Base-by-base conservation (phyloP, 768 basidiomycete genomes). In the Cyclocybe cylindracea region DNA sequence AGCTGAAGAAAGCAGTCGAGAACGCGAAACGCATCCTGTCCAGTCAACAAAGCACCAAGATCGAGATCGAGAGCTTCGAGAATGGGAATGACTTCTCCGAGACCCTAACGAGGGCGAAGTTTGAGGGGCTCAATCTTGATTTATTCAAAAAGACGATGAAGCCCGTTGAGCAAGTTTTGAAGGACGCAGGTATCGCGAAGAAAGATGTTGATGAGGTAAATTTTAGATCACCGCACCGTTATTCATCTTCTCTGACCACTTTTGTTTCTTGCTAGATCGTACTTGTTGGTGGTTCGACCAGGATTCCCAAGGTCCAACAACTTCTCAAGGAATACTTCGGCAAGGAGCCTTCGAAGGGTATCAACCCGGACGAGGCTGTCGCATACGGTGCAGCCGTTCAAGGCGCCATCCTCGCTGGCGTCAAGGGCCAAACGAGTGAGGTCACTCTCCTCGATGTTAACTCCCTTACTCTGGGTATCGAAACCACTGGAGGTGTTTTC, bases 81-180 rank as follows among this genome's bases (percentile, higher is more conserved):
- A 71, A 73, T 56, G 88, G 89, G 51, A 86, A 87, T 61, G 89
- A 91, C 74, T 84, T 91, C 65, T 82, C 84, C 43, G 88, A 89
- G 76, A 85, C 84, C 7, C 75, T 91, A 45, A 91, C 89, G 14
- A 78, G 89, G 43, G 88, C 87, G 69, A 89, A 90, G 72, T 91
- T 92, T n/a, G n/a, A 91, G 74, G 87, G 91, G 69, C 76, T 91
- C 61, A 91, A 89, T 76, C 78, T 85, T 70, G 89, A 90, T 61
- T 77, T 92, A 24, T 91, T 92, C 82, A 75, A 83, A 59, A 86
- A 86, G 79, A 91, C 89, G 10, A 84, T n/a, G n/a, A 86, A 86
- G 72, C 89, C 87, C 53, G 89, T 91, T 55, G 85, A 89, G 69
- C 87, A 87, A 70, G 89, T 91, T 14, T 76, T 91, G 57, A 88